These are phyloP conservation scores for Triticum aestivum DNA, from an alignment of 176 grass and related monocot genomes.

Conservation along the genomic window IWGSC_CS_RefSeq_v2.1 NC_057813.1:585998817-585999316, in stretches of 20 bases:
- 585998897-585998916: neutral
- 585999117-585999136: neutral
- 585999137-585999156: neutral
- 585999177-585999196: slow-evolving; percentile 37
- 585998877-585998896: neutral
- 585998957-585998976: neutral
- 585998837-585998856: neutral
- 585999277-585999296: neutral
- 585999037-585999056: neutral
- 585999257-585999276: neutral
- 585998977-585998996: neutral
- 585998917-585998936: neutral
- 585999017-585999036: neutral
- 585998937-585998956: neutral
- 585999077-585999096: neutral
- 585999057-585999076: neutral
- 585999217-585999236: neutral
- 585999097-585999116: neutral
- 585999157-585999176: neutral
- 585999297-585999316: neutral
- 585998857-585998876: neutral
- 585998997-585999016: neutral
- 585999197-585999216: slow-evolving; percentile 23
- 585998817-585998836: neutral
- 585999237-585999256: neutral